Conservation (phyloP, 352 stramenopile genomes). For the Phytophthora quininea region DNA sequence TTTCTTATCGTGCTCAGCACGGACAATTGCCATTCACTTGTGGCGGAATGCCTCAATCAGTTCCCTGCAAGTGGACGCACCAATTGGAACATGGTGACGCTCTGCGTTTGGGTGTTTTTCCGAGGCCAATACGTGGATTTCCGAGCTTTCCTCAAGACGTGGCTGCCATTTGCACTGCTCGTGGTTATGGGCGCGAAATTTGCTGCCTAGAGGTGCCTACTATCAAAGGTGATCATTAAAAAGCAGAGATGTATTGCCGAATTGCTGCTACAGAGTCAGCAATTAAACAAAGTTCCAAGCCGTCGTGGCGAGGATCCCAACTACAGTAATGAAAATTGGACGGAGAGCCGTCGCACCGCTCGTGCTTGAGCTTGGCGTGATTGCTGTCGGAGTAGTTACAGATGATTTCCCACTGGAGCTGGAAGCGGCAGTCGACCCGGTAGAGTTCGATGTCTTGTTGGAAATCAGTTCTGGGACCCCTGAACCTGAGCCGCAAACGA, state of each 20-base stretch:
- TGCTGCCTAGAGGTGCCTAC: background rate
- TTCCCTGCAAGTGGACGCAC: slow-evolving; percentile 45
- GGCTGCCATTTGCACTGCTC: slow-evolving; percentile 27
- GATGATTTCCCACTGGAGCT: slow-evolving; percentile 3
- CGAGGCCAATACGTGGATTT: slow-evolving; percentile 53
- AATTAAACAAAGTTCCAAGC: slow-evolving; percentile 17
- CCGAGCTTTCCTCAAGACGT: slow-evolving; percentile 34
- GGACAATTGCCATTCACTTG: slow-evolving; percentile 97
- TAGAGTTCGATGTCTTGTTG: slow-evolving; percentile 11
- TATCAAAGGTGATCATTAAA: background rate
- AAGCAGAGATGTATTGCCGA: slow-evolving; percentile 17
- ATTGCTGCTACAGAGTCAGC: background rate
- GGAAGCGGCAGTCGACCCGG: slow-evolving; percentile 1
- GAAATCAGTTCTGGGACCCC: no score
- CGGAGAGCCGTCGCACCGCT: slow-evolving; percentile 8
- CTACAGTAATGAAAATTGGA: slow-evolving; percentile 9
- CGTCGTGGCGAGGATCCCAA: slow-evolving; percentile 3
- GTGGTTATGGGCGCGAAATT: background rate
- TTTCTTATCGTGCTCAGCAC: slow-evolving; percentile 45
- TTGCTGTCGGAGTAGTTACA: slow-evolving; percentile 6
- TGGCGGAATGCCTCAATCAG: slow-evolving; percentile 74
- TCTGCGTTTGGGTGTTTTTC: slow-evolving; percentile 79
- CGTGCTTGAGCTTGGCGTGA: slow-evolving; percentile 18
- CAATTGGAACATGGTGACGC: slow-evolving; percentile 75
- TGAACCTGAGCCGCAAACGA: slow-evolving; percentile 11